Conservation (phyloP, 176 grass and related monocot genomes). For the Pontederia paniculata region DNA sequence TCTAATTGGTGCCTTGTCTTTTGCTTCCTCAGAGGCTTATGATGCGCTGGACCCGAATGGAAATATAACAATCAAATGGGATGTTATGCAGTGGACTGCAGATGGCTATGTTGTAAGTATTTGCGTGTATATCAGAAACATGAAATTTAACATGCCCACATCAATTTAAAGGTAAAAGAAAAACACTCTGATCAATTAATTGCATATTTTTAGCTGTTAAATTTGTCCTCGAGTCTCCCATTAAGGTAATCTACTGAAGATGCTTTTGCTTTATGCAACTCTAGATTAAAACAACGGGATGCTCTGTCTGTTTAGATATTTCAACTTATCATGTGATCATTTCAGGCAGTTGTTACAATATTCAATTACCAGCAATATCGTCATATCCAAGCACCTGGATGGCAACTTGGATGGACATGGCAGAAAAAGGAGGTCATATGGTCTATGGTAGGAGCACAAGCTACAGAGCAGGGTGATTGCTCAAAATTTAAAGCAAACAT, state of each 20-base stretch:
- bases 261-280: too few species aligned
- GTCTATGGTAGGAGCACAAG: constrained; percentile 14
- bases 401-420: constrained; percentile 15
- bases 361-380: constrained; percentile 21
- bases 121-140: too few species aligned
- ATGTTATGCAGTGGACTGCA: constrained; percentile 17
- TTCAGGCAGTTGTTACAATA: constrained; percentile 16
- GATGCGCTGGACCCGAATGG: constrained; percentile 20
- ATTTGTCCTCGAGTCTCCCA: too few species aligned
- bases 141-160: too few species aligned
- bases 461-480: constrained; percentile 20
- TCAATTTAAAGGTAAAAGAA: too few species aligned
- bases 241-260: too few species aligned
- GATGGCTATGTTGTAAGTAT: constrained; percentile 20
- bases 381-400: constrained; percentile 18
- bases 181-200: too few species aligned
- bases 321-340: not conserved
- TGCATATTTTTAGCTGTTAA: too few species aligned
- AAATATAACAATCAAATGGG: constrained; percentile 24
- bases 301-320: not conserved
- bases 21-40: constrained; percentile 13
- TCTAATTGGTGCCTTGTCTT: not conserved
- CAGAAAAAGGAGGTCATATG: constrained; percentile 19
- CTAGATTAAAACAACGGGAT: too few species aligned
- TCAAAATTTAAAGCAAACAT: constrained; percentile 19